Conservation (phyloP, 148 eudicot genomes). For the Salicornia ramosissima region DNA sequence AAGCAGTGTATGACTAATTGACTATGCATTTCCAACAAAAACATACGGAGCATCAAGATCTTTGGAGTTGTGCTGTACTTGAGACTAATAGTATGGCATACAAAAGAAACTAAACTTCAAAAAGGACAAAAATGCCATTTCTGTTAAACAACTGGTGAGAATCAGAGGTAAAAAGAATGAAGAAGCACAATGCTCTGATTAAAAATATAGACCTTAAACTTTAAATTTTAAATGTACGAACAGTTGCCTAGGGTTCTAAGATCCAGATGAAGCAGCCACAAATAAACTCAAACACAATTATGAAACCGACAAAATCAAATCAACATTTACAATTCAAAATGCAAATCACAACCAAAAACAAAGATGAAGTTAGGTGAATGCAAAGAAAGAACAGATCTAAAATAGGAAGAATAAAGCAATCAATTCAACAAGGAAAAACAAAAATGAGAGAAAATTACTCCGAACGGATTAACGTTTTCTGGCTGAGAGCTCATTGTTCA, state of each 20-base stretch:
- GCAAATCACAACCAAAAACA: not conserved
- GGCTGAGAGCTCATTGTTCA: constrained; percentile 47
- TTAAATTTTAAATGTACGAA: not conserved
- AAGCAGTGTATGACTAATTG: too few relatives aligned
- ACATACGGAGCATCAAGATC: too few relatives aligned
- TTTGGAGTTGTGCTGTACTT: too few relatives aligned
- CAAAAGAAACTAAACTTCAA: too few relatives aligned
- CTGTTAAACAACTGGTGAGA: too few relatives aligned
- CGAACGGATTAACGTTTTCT: constrained; percentile 81
- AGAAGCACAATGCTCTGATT: too few relatives aligned
- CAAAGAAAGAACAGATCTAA: constrained; percentile 20
- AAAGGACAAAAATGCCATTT: too few relatives aligned
- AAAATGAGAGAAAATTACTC: constrained; percentile 38
- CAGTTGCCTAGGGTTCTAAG: constrained; percentile 15
- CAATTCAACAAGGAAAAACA: too few relatives aligned
- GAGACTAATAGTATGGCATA: too few relatives aligned
- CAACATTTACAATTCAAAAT: not conserved
- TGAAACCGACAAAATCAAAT: constrained; percentile 2
- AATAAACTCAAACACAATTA: not conserved
- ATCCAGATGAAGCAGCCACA: constrained; percentile 24
- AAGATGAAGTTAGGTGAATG: not conserved
- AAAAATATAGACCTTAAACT: too few relatives aligned
- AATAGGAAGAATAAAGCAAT: not conserved
- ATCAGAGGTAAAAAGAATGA: too few relatives aligned
- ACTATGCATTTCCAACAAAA: too few relatives aligned